A percentile compares a stretch with the other conserved stretches of the same genome.
Conservation (phyloP, 345 rosid species). For the Turritis glabra region DNA sequence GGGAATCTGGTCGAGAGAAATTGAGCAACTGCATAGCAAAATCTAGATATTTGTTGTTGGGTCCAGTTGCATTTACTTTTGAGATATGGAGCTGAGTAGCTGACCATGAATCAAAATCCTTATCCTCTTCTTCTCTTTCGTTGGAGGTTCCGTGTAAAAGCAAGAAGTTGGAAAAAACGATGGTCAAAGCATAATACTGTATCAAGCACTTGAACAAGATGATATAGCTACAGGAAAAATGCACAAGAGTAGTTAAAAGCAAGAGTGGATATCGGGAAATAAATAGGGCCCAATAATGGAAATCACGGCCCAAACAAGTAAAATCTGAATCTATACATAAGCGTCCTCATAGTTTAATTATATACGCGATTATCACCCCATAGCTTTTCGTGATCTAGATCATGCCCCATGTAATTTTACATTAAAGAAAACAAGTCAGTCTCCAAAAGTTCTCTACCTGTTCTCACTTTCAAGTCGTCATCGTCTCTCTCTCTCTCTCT, state of each 20-base stretch:
- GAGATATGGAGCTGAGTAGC: not conserved
- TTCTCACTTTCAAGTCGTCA: conserved; percentile 39
- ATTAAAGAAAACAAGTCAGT: not conserved
- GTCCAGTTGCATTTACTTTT: not conserved
- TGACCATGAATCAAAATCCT: not conserved
- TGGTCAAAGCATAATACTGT: not conserved
- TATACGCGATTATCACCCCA: not conserved
- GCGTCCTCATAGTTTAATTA: not conserved
- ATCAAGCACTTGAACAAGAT: too few species aligned
- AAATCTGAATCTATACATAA: not conserved
- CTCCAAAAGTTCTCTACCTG: conserved; percentile 29
- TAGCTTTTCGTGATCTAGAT: not conserved
- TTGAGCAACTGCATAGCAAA: not conserved
- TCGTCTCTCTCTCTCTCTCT: conserved; percentile 15
- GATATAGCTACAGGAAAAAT: too few species aligned
- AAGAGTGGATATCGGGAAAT: not conserved
- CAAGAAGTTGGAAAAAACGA: not conserved
- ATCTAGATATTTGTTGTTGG: not conserved
- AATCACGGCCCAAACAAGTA: not conserved
- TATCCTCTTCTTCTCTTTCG: not conserved
- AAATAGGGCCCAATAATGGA: not conserved
- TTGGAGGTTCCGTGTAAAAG: not conserved
- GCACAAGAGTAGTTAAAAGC: not conserved
- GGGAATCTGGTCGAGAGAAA: not conserved
- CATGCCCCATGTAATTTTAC: not conserved